Evolutionary conservation across 106 monocot species (phyloP).

Genomic region (Alisma plantagoaquatica): DNA sequence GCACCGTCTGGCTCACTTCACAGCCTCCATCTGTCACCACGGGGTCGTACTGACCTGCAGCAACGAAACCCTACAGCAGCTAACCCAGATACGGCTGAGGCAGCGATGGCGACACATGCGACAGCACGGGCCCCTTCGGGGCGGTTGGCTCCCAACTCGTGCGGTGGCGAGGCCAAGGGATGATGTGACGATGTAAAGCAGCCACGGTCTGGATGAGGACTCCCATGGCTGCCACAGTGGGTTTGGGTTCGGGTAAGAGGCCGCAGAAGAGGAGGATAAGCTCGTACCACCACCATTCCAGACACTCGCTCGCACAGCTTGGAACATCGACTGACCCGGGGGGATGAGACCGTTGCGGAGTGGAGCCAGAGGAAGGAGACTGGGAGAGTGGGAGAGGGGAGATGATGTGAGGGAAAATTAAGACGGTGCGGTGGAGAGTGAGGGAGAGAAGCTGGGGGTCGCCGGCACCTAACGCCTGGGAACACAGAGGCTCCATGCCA

Average conservation of each 20-base stretch:
- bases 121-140: slow-evolving; percentile 4
- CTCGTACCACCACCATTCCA: slow-evolving; percentile 37
- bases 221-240: slow-evolving; percentile 18
- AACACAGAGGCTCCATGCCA: slow-evolving; percentile 30
- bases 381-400: no score
- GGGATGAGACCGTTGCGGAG: slow-evolving; percentile 17
- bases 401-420: slow-evolving; percentile 22
- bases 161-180: slow-evolving; percentile 22
- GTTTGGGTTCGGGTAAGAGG: slow-evolving; percentile 15
- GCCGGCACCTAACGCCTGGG: slow-evolving; percentile 25
- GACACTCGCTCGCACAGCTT: slow-evolving; percentile 18
- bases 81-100: slow-evolving; percentile 14
- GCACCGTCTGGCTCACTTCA: no score
- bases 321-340: slow-evolving; percentile 18
- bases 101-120: slow-evolving; percentile 4
- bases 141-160: slow-evolving; percentile 19
- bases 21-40: background rate
- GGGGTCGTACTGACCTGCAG: slow-evolving; percentile 11
- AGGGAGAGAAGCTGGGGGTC: slow-evolving; percentile 18
- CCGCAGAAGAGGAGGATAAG: slow-evolving; percentile 22
- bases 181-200: slow-evolving; percentile 24
- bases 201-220: slow-evolving; percentile 21
- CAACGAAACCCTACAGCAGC: slow-evolving; percentile 13
- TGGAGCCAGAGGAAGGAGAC: slow-evolving; percentile 23
- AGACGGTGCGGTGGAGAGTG: slow-evolving; percentile 21